Percentiles rank a stretch among this genome's conserved stretches.
phyloP scores from a whole-genome alignment of 2,329 filamentous ascomycete genomes.

The Pseudogymnoascus sp. region DNA sequence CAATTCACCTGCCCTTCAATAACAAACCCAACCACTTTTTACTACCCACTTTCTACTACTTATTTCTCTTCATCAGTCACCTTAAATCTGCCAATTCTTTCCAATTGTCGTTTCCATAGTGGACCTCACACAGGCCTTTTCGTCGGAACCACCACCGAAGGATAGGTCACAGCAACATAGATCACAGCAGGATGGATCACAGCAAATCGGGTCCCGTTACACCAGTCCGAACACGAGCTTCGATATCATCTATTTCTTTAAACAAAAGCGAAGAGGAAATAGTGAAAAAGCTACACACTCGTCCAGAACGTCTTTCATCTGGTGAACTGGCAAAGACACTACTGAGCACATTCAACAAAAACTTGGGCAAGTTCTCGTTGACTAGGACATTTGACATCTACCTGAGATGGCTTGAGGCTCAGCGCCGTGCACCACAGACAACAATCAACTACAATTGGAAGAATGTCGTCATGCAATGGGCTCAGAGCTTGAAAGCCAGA shows the following conservation, averaged over 20 bases:
- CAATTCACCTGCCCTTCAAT: not conserved
- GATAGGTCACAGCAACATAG: too few species aligned
- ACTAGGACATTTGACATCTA: constrained; percentile 16
- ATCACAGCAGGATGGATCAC: too few species aligned
- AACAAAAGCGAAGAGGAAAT: not conserved
- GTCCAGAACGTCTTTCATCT: constrained; percentile 11
- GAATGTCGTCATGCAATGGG: constrained; percentile 21
- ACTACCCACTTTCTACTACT: not conserved
- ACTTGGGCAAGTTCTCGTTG: constrained; percentile 12
- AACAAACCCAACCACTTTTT: not conserved
- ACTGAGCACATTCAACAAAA: constrained; percentile 17
- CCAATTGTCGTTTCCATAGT: not conserved
- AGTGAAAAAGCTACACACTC: not conserved
- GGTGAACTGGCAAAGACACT: constrained; percentile 15
- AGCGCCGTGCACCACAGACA: constrained; percentile 14
- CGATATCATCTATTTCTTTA: not conserved
- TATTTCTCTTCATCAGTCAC: not conserved
- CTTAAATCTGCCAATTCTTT: not conserved
- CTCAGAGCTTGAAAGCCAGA: constrained; percentile 16
- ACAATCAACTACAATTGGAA: constrained; percentile 17
- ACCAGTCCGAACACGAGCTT: not conserved
- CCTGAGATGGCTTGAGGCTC: constrained; percentile 22
- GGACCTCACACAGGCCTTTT: not conserved
- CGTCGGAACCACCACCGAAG: not conserved
- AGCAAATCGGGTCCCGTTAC: not conserved